A percentile compares a stretch with the other conserved stretches of the same genome.
phyloP scores from a whole-genome alignment of 148 eudicot species.

The Salicornia ramosissima region DNA sequence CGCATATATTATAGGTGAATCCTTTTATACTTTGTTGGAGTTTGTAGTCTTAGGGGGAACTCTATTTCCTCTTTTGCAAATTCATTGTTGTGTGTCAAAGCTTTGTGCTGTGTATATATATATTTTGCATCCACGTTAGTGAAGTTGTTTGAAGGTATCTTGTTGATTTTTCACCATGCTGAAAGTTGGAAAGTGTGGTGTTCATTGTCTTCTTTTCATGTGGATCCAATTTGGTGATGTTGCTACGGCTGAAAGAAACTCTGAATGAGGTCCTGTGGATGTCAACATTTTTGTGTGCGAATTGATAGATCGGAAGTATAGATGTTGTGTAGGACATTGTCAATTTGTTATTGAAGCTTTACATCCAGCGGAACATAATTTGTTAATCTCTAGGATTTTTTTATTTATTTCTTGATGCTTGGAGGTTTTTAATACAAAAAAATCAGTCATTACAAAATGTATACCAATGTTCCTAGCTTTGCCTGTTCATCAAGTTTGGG shows the following conservation, averaged over 20 bases:
- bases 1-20: constrained; percentile 62
- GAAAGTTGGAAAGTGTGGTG: constrained; percentile 8
- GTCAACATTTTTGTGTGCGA: neutral
- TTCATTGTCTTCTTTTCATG: neutral
- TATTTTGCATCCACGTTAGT: constrained; percentile 12
- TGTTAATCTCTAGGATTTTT: no score
- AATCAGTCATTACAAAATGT: no score
- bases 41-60: constrained; percentile 5
- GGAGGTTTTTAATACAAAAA: no score
- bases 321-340: no score
- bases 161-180: neutral
- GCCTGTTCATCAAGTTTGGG: no score
- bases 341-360: no score
- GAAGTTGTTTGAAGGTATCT: constrained; percentile 12
- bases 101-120: constrained; percentile 28
- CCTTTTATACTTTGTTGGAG: neutral
- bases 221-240: neutral
- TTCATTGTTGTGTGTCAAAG: constrained; percentile 19
- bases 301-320: neutral
- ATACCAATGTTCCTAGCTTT: no score
- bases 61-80: neutral
- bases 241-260: neutral
- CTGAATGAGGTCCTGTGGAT: neutral
- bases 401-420: no score
- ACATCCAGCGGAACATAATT: no score